phyloP scores from a whole-genome alignment of 2,329 filamentous ascomycete species.

The Alternaria sp. region DNA sequence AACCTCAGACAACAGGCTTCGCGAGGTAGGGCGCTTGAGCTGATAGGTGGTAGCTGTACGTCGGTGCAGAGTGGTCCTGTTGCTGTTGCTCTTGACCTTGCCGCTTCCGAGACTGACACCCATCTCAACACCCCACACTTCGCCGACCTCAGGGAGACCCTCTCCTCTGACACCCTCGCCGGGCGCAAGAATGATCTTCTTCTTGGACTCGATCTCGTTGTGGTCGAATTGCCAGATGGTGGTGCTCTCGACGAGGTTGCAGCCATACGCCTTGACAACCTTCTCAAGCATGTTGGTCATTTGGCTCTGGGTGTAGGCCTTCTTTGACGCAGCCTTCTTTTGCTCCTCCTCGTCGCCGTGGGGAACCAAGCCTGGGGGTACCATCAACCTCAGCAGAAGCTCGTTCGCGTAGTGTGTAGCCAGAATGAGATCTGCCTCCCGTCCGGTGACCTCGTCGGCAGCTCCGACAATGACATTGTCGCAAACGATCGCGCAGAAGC shows the following conservation, averaged over 20 bases:
- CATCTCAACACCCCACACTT: conserved; percentile 98
- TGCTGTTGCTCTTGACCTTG: conserved; percentile 91
- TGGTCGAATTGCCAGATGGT: conserved; percentile 96
- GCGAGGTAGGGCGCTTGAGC: conserved; percentile 91
- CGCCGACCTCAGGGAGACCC: conserved; percentile 82
- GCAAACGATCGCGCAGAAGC: conserved; percentile 94
- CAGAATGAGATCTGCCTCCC: conserved; percentile 83
- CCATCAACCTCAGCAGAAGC: conserved; percentile 85
- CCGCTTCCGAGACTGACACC: conserved; percentile 88
- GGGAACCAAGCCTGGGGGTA: conserved; percentile 86
- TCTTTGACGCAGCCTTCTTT: conserved; percentile 79
- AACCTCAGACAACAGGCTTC: conserved; percentile 90
- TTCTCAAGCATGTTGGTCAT: conserved; percentile 90
- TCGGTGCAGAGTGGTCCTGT: conserved; percentile 88
- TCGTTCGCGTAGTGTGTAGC: conserved; percentile 97
- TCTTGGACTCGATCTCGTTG: conserved; percentile 96
- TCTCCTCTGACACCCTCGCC: conserved; percentile 90
- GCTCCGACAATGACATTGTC: conserved; percentile 81
- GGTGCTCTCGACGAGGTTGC: conserved; percentile 94
- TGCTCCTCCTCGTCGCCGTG: conserved; percentile 92
- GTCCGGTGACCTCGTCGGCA: conserved; percentile 72
- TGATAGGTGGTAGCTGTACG: conserved; percentile 90
- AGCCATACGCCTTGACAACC: conserved; percentile 87
- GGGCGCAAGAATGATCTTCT: conserved; percentile 95
- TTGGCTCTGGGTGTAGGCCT: conserved; percentile 82